Conservation (phyloP, 257 asterid species). For the Mentha longifolia region DNA sequence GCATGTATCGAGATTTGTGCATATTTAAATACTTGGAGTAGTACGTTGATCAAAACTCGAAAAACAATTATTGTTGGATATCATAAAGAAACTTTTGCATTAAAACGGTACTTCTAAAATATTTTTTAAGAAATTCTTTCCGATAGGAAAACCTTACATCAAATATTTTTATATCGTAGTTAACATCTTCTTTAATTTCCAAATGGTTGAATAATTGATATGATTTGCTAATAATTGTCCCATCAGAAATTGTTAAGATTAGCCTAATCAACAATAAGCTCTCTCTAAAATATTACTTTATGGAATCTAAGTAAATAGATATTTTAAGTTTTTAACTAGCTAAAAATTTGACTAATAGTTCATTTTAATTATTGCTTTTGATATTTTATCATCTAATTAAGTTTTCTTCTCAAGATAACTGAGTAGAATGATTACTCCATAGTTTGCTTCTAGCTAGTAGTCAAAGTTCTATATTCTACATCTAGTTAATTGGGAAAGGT, state of each 20-base stretch:
- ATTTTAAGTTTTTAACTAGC: too few species aligned
- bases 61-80: neutral
- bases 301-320: neutral
- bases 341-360: neutral
- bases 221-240: too few species aligned
- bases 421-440: neutral
- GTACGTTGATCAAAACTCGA: neutral
- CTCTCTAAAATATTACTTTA: too few species aligned
- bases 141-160: too few species aligned
- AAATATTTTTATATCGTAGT: too few species aligned
- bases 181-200: too few species aligned
- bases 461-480: neutral
- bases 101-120: too few species aligned
- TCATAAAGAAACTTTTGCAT: too few species aligned
- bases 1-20: slow-evolving; percentile 31
- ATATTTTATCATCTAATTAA: neutral
- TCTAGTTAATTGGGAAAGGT: neutral
- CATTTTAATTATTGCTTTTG: neutral
- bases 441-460: neutral
- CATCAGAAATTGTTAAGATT: too few species aligned
- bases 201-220: too few species aligned
- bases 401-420: neutral
- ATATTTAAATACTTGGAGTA: slow-evolving; percentile 16
- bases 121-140: too few species aligned
- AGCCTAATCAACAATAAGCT: too few species aligned